A percentile compares a stretch with the other conserved stretches of the same genome.
phyloP scores from a whole-genome alignment of 2,329 filamentous ascomycete species.

The Beauveria australis region DNA sequence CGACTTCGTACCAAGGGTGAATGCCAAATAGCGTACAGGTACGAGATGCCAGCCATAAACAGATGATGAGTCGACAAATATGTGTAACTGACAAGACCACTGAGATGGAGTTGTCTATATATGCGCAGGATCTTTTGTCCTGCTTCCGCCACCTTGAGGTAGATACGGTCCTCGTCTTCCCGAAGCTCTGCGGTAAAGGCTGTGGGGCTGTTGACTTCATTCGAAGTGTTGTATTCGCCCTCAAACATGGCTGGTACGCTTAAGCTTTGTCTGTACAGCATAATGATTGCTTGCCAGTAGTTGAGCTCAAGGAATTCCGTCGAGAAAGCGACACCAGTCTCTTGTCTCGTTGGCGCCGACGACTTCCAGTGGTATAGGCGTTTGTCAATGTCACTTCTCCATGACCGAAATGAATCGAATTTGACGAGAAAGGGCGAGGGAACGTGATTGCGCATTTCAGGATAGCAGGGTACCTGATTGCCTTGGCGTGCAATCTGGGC shows the following conservation, averaged over 20 bases:
- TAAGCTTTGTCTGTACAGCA: constrained; percentile 87
- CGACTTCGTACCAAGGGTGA: constrained; percentile 80
- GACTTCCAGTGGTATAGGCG: constrained; percentile 82
- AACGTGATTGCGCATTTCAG: constrained; percentile 69
- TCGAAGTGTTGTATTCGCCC: constrained; percentile 61
- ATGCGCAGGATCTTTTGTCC: constrained; percentile 87
- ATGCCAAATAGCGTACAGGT: constrained; percentile 96
- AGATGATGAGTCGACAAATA: constrained; percentile 93
- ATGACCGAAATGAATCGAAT: constrained; percentile 79
- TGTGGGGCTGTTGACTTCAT: constrained; percentile 55
- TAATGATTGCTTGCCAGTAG: constrained; percentile 95
- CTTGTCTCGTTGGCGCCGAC: constrained; percentile 63
- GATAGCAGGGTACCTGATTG: constrained; percentile 56
- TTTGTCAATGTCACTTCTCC: constrained; percentile 80
- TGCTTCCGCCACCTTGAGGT: constrained; percentile 89
- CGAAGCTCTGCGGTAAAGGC: constrained; percentile 56
- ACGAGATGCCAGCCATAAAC: constrained; percentile 95
- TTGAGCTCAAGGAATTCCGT: constrained; percentile 88
- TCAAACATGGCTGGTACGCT: constrained; percentile 80
- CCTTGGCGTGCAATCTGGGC: constrained; percentile 66
- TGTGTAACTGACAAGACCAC: constrained; percentile 89
- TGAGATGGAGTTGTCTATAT: constrained; percentile 80
- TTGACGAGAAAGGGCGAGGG: constrained; percentile 77
- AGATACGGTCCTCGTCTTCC: constrained; percentile 85
- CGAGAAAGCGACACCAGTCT: constrained; percentile 83